Evolutionary conservation across 2,329 filamentous ascomycete genomes (phyloP), one percentile per base, ranked within the genome.

Genomic region (Exophiala viscosa): DNA sequence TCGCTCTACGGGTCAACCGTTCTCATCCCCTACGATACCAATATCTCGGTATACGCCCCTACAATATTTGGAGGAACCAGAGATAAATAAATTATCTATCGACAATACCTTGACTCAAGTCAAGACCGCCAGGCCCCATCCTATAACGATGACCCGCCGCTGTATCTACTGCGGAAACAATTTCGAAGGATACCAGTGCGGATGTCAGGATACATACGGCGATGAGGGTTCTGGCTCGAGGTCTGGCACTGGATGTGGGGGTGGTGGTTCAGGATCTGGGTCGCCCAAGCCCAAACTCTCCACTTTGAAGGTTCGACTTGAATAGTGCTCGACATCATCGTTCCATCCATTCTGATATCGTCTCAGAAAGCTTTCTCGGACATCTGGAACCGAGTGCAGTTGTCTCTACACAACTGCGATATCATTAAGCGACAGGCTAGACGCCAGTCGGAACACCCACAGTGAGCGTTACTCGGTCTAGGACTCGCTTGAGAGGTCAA

Each of bases 141-240:
- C 39, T 13, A 2, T 23, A 18, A 42, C 20, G 20, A 42, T 42
- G 40, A 23, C 20, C 1, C 8, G 20, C 3, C 18, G 40, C 18
- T 50, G 47, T 14, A 50, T 50, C 20, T 50, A 50, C 28, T 50
- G 47, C 38, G 47, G 47, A 13, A 50, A 50, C 31, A 43, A 33
- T 31, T 50, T 50, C 11, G 47, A 41, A 13, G 47, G 40, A 17
- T 50, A 50, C 39, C 10, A 50, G 9, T 50, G 47, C 40, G 39
- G 39, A n/a, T 50, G 47, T 35, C 18, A 40, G 17, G 28, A 41
- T 3, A 28, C 20, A 23, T 28, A 28, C 13, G 39, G 39, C 39
- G 39, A 3, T 3, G 39, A 23, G 17, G 39, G 34, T 10, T 36
- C 34, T 1, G 40, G 40, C n/a, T 42, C 40, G 4, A 18, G 1